A percentile compares a stretch with the other conserved stretches of the same genome.
These are phyloP conservation scores for Gyrodon lividus DNA, from an alignment of 768 basidiomycete species.

Conservation along the genomic window DNA sequence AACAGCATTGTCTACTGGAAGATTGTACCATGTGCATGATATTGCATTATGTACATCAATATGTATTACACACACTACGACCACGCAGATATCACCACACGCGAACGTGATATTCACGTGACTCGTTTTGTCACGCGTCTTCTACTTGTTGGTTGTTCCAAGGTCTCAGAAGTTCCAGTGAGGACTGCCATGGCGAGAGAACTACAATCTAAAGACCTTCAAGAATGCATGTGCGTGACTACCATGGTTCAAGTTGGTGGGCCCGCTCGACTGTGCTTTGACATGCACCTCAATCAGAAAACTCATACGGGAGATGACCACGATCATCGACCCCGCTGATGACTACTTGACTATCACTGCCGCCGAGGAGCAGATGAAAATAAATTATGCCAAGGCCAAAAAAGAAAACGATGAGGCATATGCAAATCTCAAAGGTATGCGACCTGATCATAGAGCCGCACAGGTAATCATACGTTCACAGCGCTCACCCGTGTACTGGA, in stretches of 20 bases:
- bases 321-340: conserved; percentile 75
- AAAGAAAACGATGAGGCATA: conserved; percentile 71
- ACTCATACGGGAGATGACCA: conserved; percentile 65
- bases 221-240: conserved; percentile 33
- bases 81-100: neutral
- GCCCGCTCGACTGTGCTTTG: neutral
- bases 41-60: neutral
- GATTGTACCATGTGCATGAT: conserved; percentile 34
- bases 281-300: conserved; percentile 42
- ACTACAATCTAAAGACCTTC: conserved; percentile 32
- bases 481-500: conserved; percentile 66
- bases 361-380: conserved; percentile 67
- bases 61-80: neutral
- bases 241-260: neutral
- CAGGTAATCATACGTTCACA: conserved; percentile 26
- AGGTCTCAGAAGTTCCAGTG: too few species aligned
- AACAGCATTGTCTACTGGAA: conserved; percentile 74
- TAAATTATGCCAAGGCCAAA: conserved; percentile 55
- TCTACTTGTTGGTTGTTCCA: neutral
- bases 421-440: conserved; percentile 58
- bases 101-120: conserved; percentile 22
- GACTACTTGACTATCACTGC: conserved; percentile 75
- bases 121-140: neutral
- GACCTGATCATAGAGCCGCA: neutral
- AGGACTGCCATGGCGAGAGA: conserved; percentile 26